These are phyloP conservation scores for Kwoniella shandongensis DNA, from an alignment of 768 basidiomycete genomes.

Conservation along the genomic window DNA sequence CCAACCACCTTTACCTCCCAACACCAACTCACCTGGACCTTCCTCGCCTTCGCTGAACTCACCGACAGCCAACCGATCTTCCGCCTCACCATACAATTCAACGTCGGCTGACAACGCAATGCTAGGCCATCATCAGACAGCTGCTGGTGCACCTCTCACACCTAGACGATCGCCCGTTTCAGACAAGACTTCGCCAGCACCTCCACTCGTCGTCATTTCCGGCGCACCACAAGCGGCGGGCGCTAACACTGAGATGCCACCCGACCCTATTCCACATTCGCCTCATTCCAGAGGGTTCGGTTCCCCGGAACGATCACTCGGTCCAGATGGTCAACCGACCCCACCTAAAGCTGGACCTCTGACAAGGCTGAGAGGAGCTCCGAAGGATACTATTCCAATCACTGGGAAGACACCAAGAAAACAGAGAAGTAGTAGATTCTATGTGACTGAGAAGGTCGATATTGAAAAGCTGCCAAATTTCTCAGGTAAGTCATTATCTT, in stretches of 20 bases:
- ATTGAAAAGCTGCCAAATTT: constrained; percentile 92
- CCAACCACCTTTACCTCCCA: constrained; percentile 29
- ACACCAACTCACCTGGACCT: constrained; percentile 33
- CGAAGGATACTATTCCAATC: constrained; percentile 95
- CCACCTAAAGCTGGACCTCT: constrained; percentile 54
- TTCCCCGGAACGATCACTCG: constrained; percentile 41
- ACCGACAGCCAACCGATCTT: constrained; percentile 20
- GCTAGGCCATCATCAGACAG: background rate
- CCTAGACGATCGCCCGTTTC: constrained; percentile 43
- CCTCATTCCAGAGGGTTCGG: constrained; percentile 51
- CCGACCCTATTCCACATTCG: constrained; percentile 55
- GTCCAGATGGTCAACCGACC: constrained; percentile 46
- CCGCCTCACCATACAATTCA: constrained; percentile 6
- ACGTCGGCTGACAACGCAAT: background rate
- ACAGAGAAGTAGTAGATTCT: constrained; percentile 94
- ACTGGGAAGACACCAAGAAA: constrained; percentile 90
- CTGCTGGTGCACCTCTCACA: constrained; percentile 32
- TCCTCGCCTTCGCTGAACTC: constrained; percentile 35
- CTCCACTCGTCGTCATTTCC: constrained; percentile 55
- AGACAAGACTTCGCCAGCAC: constrained; percentile 53
- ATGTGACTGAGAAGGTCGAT: constrained; percentile 93
- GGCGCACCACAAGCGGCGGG: constrained; percentile 33
- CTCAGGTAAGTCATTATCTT: constrained; percentile 49
- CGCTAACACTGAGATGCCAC: constrained; percentile 53
- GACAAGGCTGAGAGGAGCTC: constrained; percentile 55